These are phyloP conservation scores for Sphaerobolus stellatus DNA, from an alignment of 1,284 basidiomycete genomes.

Conservation along the genomic window DNA sequence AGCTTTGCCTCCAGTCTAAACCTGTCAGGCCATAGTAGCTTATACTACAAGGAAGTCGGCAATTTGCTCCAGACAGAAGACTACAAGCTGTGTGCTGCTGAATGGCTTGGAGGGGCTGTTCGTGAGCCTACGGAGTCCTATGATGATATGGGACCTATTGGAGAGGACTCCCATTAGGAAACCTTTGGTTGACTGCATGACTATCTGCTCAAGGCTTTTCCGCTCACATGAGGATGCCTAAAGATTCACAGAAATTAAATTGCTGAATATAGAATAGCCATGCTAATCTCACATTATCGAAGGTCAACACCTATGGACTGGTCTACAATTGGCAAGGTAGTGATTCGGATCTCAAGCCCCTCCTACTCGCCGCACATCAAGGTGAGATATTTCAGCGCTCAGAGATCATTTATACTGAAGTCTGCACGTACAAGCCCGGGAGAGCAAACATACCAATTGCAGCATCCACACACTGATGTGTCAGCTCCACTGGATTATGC, in stretches of 20 bases:
- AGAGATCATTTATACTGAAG: constrained; percentile 2
- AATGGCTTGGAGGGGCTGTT: constrained; percentile 55
- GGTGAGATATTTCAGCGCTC: too few relatives aligned
- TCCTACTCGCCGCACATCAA: constrained; percentile 67
- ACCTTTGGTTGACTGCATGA: constrained; percentile 48
- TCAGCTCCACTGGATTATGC: too few relatives aligned
- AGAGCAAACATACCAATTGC: too few relatives aligned
- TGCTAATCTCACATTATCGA: constrained; percentile 47
- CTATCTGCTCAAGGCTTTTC: constrained; percentile 46
- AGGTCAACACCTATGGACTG: constrained; percentile 65
- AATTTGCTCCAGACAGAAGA: too few relatives aligned
- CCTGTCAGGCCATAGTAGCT: too few relatives aligned
- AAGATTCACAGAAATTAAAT: constrained; percentile 22
- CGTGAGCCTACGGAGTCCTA: constrained; percentile 42
- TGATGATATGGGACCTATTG: constrained; percentile 47
- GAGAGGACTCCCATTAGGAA: constrained; percentile 52
- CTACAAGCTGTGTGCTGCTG: constrained; percentile 48
- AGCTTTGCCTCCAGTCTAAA: too few relatives aligned
- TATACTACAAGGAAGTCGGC: too few relatives aligned
- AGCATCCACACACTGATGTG: too few relatives aligned
- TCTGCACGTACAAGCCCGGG: too few relatives aligned
- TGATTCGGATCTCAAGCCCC: constrained; percentile 55
- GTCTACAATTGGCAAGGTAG: constrained; percentile 65
- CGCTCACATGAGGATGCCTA: constrained; percentile 46
- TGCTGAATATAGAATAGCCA: constrained; percentile 42